Percentiles rank a stretch among this genome's conserved stretches.
Conservation (phyloP, 2,329 filamentous ascomycete genomes). For the Nothopassalora personata region DNA sequence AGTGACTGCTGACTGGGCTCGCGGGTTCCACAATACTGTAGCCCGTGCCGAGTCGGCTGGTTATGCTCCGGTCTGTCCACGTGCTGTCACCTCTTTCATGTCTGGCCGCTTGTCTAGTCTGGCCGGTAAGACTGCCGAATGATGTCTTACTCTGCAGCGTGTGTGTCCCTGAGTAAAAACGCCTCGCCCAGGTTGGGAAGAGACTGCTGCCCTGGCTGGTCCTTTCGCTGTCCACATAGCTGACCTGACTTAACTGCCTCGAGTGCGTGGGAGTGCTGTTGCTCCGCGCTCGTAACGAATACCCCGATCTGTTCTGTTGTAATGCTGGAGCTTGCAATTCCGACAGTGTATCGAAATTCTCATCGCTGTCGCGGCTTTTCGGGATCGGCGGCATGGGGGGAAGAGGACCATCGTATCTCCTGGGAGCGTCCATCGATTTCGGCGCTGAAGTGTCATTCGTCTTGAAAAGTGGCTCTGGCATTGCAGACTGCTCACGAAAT, state of each 20-base stretch:
- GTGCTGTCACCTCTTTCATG: slow-evolving; percentile 25
- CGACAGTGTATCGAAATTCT: slow-evolving; percentile 32
- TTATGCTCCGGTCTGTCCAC: slow-evolving; percentile 30
- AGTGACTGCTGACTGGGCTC: slow-evolving; percentile 31
- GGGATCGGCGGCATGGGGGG: slow-evolving; percentile 30
- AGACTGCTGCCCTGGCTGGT: slow-evolving; percentile 25
- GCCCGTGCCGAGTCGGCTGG: slow-evolving; percentile 29
- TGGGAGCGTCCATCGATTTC: slow-evolving; percentile 6
- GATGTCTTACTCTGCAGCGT: slow-evolving; percentile 29
- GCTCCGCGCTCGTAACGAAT: slow-evolving; percentile 28
- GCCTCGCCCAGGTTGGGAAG: slow-evolving; percentile 35
- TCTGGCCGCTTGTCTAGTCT: slow-evolving; percentile 3
- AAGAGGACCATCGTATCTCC: slow-evolving; percentile 27
- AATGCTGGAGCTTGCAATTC: slow-evolving; percentile 30
- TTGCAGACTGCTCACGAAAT: slow-evolving; percentile 29
- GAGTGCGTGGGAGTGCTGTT: slow-evolving; percentile 30
- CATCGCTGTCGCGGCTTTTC: slow-evolving; percentile 25
- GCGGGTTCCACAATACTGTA: slow-evolving; percentile 22
- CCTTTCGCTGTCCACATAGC: slow-evolving; percentile 26
- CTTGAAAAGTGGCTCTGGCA: slow-evolving; percentile 33
- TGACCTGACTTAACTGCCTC: slow-evolving; percentile 28
- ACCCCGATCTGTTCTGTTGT: slow-evolving; percentile 32
- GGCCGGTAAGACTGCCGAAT: slow-evolving; percentile 19
- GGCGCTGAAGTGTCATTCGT: slow-evolving; percentile 5
- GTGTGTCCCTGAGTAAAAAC: slow-evolving; percentile 31